Evolutionary conservation across 1,284 basidiomycete species (phyloP), one percentile per base, ranked within the genome.

Genomic region (Irpex sp.): DNA sequence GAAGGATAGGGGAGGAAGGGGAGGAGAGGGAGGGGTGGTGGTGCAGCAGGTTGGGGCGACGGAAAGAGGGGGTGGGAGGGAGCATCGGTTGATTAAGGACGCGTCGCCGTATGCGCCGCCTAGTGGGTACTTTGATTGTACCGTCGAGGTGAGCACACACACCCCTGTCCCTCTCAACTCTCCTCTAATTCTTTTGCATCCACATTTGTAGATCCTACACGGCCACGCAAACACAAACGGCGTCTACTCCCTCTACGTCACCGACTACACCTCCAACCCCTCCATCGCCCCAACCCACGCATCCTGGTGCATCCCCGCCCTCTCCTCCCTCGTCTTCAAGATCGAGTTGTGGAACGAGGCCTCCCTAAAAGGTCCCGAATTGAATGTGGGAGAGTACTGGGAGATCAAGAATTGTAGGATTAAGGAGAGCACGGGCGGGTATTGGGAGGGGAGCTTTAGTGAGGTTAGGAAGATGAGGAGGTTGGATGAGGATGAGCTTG

Each of bases 51-150:
- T 72, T 23, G 68, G 58, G 33, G 63, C 33, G 19, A 45, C 47
- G 36, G 9, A 47, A 14, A 62, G 60, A 56, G 58, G 47, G 10
- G 51, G 52, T 48, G 47, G 62, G 16, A 73, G 81, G 55, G 65
- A 72, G 23, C 86, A 88, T 65, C 73, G 78, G 42, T 70, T 86
- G 4, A 77, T 89, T 54, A 74, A 74, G 23, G 84, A 86, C 53
- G 78, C 77, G 5, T 73, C 74, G 6, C 82, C 83, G 0, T 69
- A 76, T 49, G 73, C 73, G 16, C 64, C 66, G 23, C 66, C 68
- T 2, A 59, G 65, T 10, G 85, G 83, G 0, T 89, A 80, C 68
- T 88, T 90, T 66, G 78, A 90, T 63, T 88, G 86, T 62, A 88
- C 85, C 0, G 78, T 88, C 6, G 83, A 89, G 78, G 87, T 88